phyloP scores from a whole-genome alignment of 306 rosid species.

The Gillenia trifoliata region DNA sequence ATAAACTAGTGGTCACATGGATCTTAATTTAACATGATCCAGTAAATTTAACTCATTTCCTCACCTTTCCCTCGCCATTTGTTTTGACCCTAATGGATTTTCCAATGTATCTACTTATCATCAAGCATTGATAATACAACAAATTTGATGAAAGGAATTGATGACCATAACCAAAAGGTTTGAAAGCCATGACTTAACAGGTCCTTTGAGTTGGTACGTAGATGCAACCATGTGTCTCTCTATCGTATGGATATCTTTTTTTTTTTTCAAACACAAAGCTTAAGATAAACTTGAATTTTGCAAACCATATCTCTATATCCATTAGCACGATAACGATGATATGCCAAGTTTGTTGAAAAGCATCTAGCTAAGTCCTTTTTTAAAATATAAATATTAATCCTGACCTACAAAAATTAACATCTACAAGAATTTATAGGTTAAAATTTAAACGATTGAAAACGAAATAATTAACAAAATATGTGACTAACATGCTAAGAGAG shows the following conservation, averaged over 20 bases:
- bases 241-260: no score
- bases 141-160: not conserved
- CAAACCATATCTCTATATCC: not conserved
- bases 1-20: no score
- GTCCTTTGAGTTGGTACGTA: no score
- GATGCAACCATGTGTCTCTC: no score
- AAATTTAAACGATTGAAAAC: not conserved
- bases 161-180: not conserved
- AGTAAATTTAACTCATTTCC: no score
- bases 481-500: no score
- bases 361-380: not conserved
- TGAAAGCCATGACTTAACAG: no score
- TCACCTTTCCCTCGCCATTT: no score
- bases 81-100: not conserved
- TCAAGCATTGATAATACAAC: not conserved
- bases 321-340: not conserved
- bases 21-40: no score
- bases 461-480: no score
- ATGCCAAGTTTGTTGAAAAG: not conserved
- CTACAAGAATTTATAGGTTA: not conserved
- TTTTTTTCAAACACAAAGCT: no score
- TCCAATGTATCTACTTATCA: not conserved
- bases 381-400: not conserved
- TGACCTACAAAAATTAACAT: not conserved
- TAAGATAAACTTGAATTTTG: slow-evolving; percentile 1